A percentile compares a stretch with the other conserved stretches of the same genome.
Conservation (phyloP, 352 stramenopile genomes). For the Phytophthora chlamydospora region DNA sequence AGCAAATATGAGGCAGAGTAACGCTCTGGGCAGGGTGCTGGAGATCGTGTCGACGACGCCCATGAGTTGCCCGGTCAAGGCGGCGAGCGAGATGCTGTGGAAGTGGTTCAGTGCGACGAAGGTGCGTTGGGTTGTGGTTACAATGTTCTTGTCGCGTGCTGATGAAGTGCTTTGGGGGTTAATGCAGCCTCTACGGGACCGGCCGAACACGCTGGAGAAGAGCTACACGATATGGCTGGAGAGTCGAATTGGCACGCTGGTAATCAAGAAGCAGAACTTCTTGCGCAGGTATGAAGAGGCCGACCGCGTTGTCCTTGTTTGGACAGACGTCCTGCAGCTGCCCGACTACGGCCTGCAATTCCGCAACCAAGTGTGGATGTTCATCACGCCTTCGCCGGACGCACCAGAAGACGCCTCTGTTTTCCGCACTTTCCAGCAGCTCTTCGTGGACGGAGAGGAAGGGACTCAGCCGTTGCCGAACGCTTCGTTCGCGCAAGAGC, state of each 20-base stretch:
- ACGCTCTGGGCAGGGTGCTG: slow-evolving; percentile 16
- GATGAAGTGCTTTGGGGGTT: neutral
- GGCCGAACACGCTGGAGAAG: slow-evolving; percentile 28
- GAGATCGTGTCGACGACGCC: slow-evolving; percentile 33
- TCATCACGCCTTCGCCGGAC: slow-evolving; percentile 20
- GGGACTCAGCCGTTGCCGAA: neutral
- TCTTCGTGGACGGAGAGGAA: slow-evolving; percentile 18
- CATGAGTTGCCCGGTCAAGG: slow-evolving; percentile 24
- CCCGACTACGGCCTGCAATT: slow-evolving; percentile 31
- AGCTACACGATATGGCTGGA: slow-evolving; percentile 28
- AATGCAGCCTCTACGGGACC: slow-evolving; percentile 15
- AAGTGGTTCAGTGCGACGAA: slow-evolving; percentile 15
- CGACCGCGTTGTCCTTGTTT: slow-evolving; percentile 33
- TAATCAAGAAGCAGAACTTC: slow-evolving; percentile 36
- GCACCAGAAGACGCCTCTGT: slow-evolving; percentile 13
- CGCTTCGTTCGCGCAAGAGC: slow-evolving; percentile 2
- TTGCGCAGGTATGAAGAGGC: slow-evolving; percentile 30
- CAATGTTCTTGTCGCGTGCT: neutral
- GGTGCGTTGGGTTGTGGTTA: neutral
- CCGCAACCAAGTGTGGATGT: slow-evolving; percentile 30
- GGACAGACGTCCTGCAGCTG: slow-evolving; percentile 20
- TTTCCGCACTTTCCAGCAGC: slow-evolving; percentile 22
- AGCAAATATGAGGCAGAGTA: slow-evolving; percentile 13
- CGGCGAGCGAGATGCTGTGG: slow-evolving; percentile 25
- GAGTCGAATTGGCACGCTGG: slow-evolving; percentile 20